Evolutionary conservation across 2,329 filamentous ascomycete genomes (phyloP).

Genomic region (Aspergillus sp.): DNA sequence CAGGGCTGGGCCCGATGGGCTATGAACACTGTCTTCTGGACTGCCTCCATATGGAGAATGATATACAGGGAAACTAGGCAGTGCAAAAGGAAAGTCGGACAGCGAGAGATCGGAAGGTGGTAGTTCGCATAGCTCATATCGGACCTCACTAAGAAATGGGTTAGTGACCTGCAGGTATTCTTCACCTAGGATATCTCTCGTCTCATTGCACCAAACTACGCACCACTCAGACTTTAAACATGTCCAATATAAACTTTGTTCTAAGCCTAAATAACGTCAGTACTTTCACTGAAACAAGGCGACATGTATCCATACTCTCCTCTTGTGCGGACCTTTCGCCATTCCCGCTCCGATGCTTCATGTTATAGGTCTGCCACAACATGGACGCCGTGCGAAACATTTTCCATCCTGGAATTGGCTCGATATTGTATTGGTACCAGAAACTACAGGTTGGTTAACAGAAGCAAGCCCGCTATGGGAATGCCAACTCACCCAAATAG

Average conservation of each 20-base stretch:
- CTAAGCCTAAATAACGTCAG: slow-evolving; percentile 16
- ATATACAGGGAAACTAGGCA: slow-evolving; percentile 22
- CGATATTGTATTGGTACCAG: slow-evolving; percentile 29
- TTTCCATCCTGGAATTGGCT: slow-evolving; percentile 27
- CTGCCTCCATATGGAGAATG: slow-evolving; percentile 15
- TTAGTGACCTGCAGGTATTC: not conserved
- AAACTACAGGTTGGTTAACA: slow-evolving; percentile 13
- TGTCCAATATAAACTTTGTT: slow-evolving; percentile 28
- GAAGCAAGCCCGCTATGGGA: not conserved
- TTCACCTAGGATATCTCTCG: too few relatives aligned
- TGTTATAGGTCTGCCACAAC: slow-evolving; percentile 27
- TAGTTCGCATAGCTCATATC: slow-evolving; percentile 25
- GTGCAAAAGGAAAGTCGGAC: slow-evolving; percentile 25
- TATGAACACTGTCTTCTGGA: slow-evolving; percentile 13
- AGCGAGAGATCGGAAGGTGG: slow-evolving; percentile 25
- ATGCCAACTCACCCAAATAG: slow-evolving; percentile 21
- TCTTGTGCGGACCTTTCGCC: slow-evolving; percentile 22
- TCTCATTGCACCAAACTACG: too few relatives aligned
- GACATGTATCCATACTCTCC: slow-evolving; percentile 18
- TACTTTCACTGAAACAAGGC: not conserved
- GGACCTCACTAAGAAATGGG: slow-evolving; percentile 18
- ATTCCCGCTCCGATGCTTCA: slow-evolving; percentile 23
- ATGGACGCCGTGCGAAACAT: slow-evolving; percentile 28
- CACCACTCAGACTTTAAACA: slow-evolving; percentile 28
- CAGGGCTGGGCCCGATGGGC: slow-evolving; percentile 15